Evolutionary conservation across 1,284 basidiomycete species (phyloP), one percentile per base, ranked within the genome.

Genomic region (Pseudozyma sp.): DNA sequence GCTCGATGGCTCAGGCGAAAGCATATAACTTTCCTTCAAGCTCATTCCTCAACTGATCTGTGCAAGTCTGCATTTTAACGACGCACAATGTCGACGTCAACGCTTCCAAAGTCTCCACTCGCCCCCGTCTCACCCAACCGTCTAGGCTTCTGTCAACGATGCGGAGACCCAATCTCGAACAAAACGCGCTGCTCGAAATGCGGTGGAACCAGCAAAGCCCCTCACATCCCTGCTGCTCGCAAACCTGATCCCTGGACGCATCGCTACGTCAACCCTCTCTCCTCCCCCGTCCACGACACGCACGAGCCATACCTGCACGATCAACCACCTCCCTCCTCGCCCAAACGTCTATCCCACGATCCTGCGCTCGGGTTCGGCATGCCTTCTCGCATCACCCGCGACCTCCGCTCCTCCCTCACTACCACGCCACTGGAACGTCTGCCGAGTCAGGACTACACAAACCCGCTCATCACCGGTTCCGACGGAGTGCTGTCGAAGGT

Each of bases 401-500:
- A 79, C 44, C 39, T 79, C 7, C 60, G 68, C 9, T 24, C 24
- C 24, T 24, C 24, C 24, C 24, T 24, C 24, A 24, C 24, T 24
- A 24, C 24, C 24, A 24, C 24, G 24, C 24, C 24, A 24, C 24
- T 24, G 24, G 24, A 24, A 24, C 44, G 54, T 2, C 35, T 54
- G 3, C 29, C 47, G 3, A 68, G 66, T 30, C 62, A 74, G 19
- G 69, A 76, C 66, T 76, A 76, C 50, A 53, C 75, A 0, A 63
- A 75, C 1, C 78, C 78, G 6, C 42, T 72, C 40, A 53, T 78
- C 42, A 54, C 64, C 14, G 62, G 65, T 10, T 66, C 78, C 16
- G 73, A 74, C 31, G 79, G 79, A 5, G 68, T 57, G 3, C 59
- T 81, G 7, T 71, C 72, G 11, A 81, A 81, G 52, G 74, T 81